These are phyloP conservation scores for Phyllosticta citrichinensis DNA, from an alignment of 2,329 filamentous ascomycete genomes.

Conservation along the genomic window DNA sequence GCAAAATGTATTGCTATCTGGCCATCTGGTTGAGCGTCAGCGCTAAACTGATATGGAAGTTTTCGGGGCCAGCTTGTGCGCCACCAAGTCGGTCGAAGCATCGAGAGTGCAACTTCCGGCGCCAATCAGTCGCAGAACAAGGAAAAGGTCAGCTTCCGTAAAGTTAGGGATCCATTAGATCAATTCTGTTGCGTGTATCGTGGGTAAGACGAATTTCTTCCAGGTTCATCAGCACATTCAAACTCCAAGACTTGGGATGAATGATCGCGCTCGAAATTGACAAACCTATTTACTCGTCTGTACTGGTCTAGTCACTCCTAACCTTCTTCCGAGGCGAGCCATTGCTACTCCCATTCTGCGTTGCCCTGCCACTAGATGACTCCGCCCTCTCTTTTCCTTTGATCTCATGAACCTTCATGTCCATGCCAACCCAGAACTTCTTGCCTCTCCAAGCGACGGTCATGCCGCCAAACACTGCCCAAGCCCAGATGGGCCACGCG, in stretches of 20 bases:
- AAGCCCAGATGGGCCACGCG: slow-evolving; percentile 81
- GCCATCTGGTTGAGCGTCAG: too few species aligned
- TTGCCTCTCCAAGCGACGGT: slow-evolving; percentile 82
- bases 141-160: too few species aligned
- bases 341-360: not conserved
- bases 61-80: too few species aligned
- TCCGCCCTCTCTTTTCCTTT: slow-evolving; percentile 11
- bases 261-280: not conserved
- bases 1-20: too few species aligned
- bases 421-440: slow-evolving; percentile 68
- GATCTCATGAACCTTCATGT: slow-evolving; percentile 68
- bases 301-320: not conserved
- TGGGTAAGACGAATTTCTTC: too few species aligned
- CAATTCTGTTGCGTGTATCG: too few species aligned
- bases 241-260: not conserved
- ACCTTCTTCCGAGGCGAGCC: not conserved
- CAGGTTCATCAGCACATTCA: too few species aligned
- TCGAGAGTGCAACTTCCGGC: too few species aligned
- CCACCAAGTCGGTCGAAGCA: too few species aligned
- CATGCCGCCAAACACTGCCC: slow-evolving; percentile 79
- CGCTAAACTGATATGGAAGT: too few species aligned
- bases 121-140: too few species aligned
- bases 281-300: not conserved
- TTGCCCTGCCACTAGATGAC: not conserved
- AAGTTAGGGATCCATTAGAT: too few species aligned